Base-by-base conservation (phyloP, 345 rosid species). In the Gossypium thurberi region DNA sequence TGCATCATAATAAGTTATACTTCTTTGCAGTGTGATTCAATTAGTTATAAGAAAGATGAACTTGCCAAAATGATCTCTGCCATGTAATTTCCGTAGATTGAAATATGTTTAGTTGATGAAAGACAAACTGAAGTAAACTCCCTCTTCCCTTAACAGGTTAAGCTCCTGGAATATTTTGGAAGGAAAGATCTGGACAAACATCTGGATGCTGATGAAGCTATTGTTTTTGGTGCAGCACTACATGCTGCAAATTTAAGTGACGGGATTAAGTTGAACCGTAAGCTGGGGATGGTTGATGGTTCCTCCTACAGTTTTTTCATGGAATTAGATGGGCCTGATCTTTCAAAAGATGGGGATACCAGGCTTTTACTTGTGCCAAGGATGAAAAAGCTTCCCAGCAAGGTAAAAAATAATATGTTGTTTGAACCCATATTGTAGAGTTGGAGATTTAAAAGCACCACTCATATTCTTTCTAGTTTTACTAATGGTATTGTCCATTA, bases 121-220 rank as follows among this genome's bases (percentile, higher is more conserved):
- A 65, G 75, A 52, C 37, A 21, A 46, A 56, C 0, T 70, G 55
- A 78, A 51, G 37, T 17, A 59, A 59, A 48, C 8, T 37, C 44
- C n/a, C 17, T 56, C 76, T 13, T 25, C 63, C 68, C 70, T 17
- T 82, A 23, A 78, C 90, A 96, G 99, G 93, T 86, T 78, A 93
- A 82, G 78, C 84, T 96, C 78, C 99, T 87, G 82, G 99, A 96
- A 81, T 93, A 82, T 84, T 87, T 96, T 69, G 97, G 95, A 75
- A 91, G 90, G 83, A 90, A 83, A 79, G 96, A 87, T 66, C 84
- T 96, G 78, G 99, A 87, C 87, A 96, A 83, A 79, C 99, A 96
- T 89, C 84, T 96, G 70, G 99, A 96, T 87, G 97, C 99, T 72
- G 99, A 96, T 84, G 99, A 96, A 83, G 99, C 98, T 59, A 86